Evolutionary conservation across 177 flowering plant species (phyloP).

Genomic region (Vitis hybrid): DNA sequence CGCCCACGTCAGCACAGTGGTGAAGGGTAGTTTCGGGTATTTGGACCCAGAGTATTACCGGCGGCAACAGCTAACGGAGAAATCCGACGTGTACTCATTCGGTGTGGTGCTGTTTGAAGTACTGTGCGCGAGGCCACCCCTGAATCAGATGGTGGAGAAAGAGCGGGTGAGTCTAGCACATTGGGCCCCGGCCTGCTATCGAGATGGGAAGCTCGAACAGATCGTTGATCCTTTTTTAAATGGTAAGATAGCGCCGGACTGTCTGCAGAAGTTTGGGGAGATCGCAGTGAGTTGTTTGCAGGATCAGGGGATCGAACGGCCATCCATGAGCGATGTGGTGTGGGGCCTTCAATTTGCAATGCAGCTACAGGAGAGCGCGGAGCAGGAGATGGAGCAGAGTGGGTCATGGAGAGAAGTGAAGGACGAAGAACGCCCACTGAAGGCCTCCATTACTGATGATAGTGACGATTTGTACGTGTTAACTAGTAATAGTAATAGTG

Average conservation of each 20-base stretch:
- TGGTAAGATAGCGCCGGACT: neutral
- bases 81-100: too few species aligned
- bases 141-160: neutral
- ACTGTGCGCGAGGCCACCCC: neutral
- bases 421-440: neutral
- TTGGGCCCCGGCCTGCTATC: neutral
- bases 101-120: too few species aligned
- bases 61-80: neutral
- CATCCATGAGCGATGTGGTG: too few species aligned
- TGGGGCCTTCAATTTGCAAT: neutral
- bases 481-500: neutral
- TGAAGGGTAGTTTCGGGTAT: neutral
- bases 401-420: neutral
- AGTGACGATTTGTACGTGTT: neutral
- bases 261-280: neutral
- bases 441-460: neutral
- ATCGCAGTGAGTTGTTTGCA: neutral
- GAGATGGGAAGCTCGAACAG: neutral
- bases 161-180: neutral
- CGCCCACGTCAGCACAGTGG: neutral
- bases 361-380: neutral
- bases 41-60: neutral
- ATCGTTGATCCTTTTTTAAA: neutral
- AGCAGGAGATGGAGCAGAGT: neutral
- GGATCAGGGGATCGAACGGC: neutral